Evolutionary conservation across 495 filamentous ascomycete species (phyloP).

Genomic region (Chaetomium cochliodes): DNA sequence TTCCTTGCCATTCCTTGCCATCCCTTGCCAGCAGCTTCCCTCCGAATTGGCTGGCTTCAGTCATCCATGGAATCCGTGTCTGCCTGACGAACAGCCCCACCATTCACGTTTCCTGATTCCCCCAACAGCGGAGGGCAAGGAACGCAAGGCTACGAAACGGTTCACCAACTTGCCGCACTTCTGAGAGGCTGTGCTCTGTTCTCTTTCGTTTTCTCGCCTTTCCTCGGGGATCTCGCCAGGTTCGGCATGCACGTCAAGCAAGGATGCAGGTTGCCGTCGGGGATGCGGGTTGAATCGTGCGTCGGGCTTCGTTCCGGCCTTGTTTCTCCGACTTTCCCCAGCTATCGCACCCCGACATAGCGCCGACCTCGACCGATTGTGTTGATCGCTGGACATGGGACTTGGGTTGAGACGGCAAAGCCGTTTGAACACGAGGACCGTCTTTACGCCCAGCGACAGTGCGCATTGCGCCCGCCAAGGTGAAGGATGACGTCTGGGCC

Average conservation of each 20-base stretch:
- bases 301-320: neutral
- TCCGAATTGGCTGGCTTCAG: neutral
- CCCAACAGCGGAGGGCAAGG: too few relatives aligned
- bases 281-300: neutral
- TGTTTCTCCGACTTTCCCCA: neutral
- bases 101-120: neutral
- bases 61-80: neutral
- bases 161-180: neutral
- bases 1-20: neutral
- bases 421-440: neutral
- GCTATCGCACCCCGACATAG: neutral
- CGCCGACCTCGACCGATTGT: conserved; percentile 1
- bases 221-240: neutral
- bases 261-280: neutral
- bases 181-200: neutral
- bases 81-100: neutral
- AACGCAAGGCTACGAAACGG: neutral
- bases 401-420: neutral
- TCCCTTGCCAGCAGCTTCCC: neutral
- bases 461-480: conserved; percentile 4
- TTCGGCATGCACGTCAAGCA: neutral
- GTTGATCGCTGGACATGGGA: neutral
- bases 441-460: conserved; percentile 5
- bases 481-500: conserved; percentile 14
- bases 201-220: neutral